Evolutionary conservation across 2,329 filamentous ascomycete species (phyloP), one percentile per base, ranked within the genome.

Genomic region (Colletotrichum liriopes): DNA sequence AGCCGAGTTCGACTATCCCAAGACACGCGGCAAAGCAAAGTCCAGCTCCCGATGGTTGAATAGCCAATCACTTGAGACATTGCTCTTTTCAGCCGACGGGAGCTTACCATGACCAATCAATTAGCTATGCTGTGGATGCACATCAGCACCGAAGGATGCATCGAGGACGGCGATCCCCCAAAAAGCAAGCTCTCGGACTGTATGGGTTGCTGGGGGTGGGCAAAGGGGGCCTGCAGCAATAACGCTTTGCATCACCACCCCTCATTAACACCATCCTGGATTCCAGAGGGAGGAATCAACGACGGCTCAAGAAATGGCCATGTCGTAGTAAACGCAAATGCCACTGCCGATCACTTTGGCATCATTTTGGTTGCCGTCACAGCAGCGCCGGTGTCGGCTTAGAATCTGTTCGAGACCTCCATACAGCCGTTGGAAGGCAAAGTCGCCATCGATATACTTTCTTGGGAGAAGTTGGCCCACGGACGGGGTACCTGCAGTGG

Each of bases 81-180:
- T 54, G 49, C 60, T 70, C 47, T 47, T 41, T 59, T n/a, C 18
- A 26, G 67, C 54, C 39, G 60, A 49, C n/a, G 29, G 26, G 14
- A 49, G 43, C 54, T 32, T 20, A 20, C 20, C 29, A 8, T 56
- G 41, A 23, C 67, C 61, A 71, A 71, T 67, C 35, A 71, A 8
- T 32, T 16, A 58, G 56, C 67, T 61, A 18, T 5, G 32, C n/a
- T 37, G 18, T 35, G 20, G n/a, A 70, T 55, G 52, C 45, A 60
- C 47, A 18, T 37, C 54, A 61, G 39, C 59, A n/a, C 71, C 65
- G 71, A 74, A 66, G 59, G 47, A 56, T 73, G 72, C 72, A 54
- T 74, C 54, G 54, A 62, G 43, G 65, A 65, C 59, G 65, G 69
- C 55, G 65, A 73, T 65, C 65, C 58, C 65, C 6, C n/a, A 23